Conservation (phyloP, 257 asterid genomes). For the Salvia hispanica region DNA sequence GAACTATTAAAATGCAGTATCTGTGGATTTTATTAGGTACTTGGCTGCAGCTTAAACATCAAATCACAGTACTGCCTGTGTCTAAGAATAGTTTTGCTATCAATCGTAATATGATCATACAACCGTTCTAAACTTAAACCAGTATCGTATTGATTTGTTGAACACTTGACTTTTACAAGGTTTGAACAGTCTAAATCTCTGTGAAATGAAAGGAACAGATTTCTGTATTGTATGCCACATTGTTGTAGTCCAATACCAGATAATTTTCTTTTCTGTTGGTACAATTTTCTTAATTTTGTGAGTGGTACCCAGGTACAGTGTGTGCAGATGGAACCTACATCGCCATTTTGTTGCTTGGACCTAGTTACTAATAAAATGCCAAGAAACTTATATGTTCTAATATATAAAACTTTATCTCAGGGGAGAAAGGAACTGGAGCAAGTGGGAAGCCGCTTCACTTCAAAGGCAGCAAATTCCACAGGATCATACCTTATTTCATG, state of each 20-base stretch:
- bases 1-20: neutral
- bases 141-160: neutral
- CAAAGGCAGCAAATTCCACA: slow-evolving; percentile 81
- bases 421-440: slow-evolving; percentile 82
- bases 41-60: slow-evolving; percentile 12
- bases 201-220: neutral
- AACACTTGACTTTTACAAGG: slow-evolving; percentile 11
- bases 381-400: slow-evolving; percentile 22
- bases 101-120: neutral
- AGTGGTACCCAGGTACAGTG: neutral
- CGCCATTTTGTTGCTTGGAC: slow-evolving; percentile 18
- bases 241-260: neutral
- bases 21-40: slow-evolving; percentile 22
- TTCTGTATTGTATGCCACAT: neutral
- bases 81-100: slow-evolving; percentile 2
- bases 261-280: neutral
- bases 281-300: slow-evolving; percentile 10
- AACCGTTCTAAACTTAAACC: neutral
- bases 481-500: slow-evolving; percentile 94
- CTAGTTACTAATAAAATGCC: slow-evolving; percentile 12
- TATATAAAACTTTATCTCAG: slow-evolving; percentile 42
- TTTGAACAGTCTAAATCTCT: neutral
- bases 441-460: slow-evolving; percentile 80
- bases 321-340: neutral
- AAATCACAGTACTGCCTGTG: slow-evolving; percentile 4